These are phyloP conservation scores for Globisporangium splendens DNA, from an alignment of 352 stramenopile species.

Conservation along the genomic window DNA sequence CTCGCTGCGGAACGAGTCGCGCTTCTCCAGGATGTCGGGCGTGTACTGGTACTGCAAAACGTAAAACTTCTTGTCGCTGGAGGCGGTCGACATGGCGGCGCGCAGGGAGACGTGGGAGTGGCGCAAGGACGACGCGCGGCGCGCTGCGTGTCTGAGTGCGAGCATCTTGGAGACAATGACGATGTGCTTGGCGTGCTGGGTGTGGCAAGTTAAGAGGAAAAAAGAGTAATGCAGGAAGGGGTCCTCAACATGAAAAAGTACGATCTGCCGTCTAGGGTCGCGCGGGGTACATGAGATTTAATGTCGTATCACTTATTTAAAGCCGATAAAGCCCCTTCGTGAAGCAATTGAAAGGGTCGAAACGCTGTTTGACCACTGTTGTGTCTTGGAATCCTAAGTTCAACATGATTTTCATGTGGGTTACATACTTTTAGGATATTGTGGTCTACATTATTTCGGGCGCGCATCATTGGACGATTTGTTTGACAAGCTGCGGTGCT, in stretches of 20 bases:
- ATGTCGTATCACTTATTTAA: too few species aligned
- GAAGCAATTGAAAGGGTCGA: too few species aligned
- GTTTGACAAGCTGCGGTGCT: too few species aligned
- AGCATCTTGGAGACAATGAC: neutral
- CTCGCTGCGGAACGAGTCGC: conserved; percentile 59
- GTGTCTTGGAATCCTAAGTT: neutral
- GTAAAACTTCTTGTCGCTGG: conserved; percentile 56
- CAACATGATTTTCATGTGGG: neutral
- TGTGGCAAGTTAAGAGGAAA: too few species aligned
- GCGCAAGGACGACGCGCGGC: neutral
- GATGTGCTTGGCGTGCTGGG: neutral
- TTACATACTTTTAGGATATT: neutral
- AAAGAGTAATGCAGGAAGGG: too few species aligned
- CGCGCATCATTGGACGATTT: neutral
- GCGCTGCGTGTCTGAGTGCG: neutral
- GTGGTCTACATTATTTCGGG: neutral
- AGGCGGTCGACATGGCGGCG: conserved; percentile 35
- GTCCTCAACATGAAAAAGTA: too few species aligned
- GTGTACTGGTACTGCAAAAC: conserved; percentile 76
- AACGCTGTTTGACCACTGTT: neutral
- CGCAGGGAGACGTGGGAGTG: neutral
- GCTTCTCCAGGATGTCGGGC: conserved; percentile 69
- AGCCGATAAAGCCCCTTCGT: too few species aligned
- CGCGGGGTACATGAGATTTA: too few species aligned
- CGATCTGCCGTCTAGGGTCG: too few species aligned